phyloP scores from a whole-genome alignment of 1,139 yeast species.

The Pichia sp. region DNA sequence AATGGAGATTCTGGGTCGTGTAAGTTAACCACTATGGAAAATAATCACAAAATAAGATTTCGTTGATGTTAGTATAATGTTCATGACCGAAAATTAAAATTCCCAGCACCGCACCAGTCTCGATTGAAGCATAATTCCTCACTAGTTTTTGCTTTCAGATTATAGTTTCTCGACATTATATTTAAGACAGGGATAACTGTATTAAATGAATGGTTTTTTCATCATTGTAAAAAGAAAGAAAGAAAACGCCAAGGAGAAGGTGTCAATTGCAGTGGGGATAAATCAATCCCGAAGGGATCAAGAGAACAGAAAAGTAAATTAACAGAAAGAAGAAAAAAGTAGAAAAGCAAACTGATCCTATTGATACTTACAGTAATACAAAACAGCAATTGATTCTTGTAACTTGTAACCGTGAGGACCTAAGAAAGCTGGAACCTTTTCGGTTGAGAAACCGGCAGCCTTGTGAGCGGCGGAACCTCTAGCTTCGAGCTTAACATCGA shows the following conservation, averaged over 20 bases:
- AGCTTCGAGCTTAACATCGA: slow-evolving; percentile 48
- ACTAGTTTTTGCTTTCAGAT: slow-evolving; percentile 39
- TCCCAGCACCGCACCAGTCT: background rate
- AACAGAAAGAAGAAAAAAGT: background rate
- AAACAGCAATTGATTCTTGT: slow-evolving; percentile 74
- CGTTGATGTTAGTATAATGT: slow-evolving; percentile 6
- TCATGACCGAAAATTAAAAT: background rate
- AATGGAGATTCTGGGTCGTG: slow-evolving; percentile 36
- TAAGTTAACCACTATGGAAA: slow-evolving; percentile 34
- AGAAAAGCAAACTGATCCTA: background rate
- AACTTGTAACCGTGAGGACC: slow-evolving; percentile 79
- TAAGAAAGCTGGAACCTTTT: slow-evolving; percentile 70
- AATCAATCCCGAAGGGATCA: background rate
- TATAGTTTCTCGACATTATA: slow-evolving; percentile 62
- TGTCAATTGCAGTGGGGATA: background rate
- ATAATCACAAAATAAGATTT: slow-evolving; percentile 4
- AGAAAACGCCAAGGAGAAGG: slow-evolving; percentile 15
- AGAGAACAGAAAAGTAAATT: background rate
- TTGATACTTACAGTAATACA: slow-evolving; percentile 39
- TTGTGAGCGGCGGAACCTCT: slow-evolving; percentile 43
- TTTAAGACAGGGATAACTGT: slow-evolving; percentile 96
- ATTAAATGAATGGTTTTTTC: slow-evolving; percentile 46
- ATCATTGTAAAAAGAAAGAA: slow-evolving; percentile 40
- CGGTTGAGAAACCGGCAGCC: slow-evolving; percentile 59
- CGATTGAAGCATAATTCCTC: slow-evolving; percentile 1